Evolutionary conservation across 2,329 filamentous ascomycete species (phyloP).

Genomic region (Xenosphaeropsis pyriputrescens): DNA sequence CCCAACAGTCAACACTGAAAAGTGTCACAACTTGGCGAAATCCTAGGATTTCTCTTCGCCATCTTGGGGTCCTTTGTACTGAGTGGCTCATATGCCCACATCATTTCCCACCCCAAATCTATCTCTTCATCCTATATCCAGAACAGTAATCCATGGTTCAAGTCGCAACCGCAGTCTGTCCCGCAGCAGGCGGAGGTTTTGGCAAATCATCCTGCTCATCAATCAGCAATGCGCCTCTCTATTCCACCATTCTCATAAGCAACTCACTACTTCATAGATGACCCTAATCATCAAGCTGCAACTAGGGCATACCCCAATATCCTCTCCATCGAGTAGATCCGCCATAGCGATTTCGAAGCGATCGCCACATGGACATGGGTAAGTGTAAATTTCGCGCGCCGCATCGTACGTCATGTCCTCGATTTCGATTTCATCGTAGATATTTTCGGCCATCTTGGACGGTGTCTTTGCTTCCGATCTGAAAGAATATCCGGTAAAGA

Average conservation of each 20-base stretch:
- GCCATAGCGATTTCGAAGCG: constrained; percentile 80
- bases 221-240: not conserved
- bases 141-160: constrained; percentile 10
- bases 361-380: constrained; percentile 95
- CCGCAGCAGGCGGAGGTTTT: constrained; percentile 19
- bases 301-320: constrained; percentile 94
- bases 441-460: constrained; percentile 45
- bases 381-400: constrained; percentile 76
- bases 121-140: no score
- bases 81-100: no score
- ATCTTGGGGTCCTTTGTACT: no score
- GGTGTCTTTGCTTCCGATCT: no score
- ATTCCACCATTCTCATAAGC: not conserved
- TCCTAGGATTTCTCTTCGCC: no score
- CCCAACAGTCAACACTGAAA: no score
- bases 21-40: no score
- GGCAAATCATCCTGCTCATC: constrained; percentile 32
- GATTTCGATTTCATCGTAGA: constrained; percentile 98
- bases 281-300: constrained; percentile 95
- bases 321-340: constrained; percentile 76
- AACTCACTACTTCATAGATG: constrained; percentile 70
- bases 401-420: constrained; percentile 93
- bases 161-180: constrained; percentile 22
- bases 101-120: no score
- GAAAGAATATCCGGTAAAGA: no score